Conservation (phyloP, 2,329 filamentous ascomycete genomes). For the Fusarium heterosporum region DNA sequence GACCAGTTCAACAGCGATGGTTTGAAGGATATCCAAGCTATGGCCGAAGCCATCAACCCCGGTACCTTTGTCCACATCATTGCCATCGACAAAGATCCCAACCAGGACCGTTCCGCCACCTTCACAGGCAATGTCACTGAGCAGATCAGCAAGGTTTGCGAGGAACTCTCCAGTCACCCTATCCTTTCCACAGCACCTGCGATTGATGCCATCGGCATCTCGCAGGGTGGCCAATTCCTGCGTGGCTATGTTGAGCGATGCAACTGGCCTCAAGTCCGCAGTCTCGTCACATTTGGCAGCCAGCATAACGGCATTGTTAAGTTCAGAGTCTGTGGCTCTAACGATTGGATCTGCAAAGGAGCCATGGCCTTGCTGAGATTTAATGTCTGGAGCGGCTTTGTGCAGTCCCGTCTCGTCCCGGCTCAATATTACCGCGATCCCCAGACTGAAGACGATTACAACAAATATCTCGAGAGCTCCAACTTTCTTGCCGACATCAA, state of each 20-base stretch:
- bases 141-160: constrained; percentile 82
- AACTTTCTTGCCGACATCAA: constrained; percentile 97
- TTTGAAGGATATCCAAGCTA: constrained; percentile 74
- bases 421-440: constrained; percentile 93
- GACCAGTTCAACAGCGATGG: constrained; percentile 83
- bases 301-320: constrained; percentile 93
- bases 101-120: constrained; percentile 80
- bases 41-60: constrained; percentile 79
- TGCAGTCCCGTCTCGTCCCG: constrained; percentile 85
- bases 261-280: constrained; percentile 78
- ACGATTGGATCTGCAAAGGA: constrained; percentile 84
- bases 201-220: constrained; percentile 93
- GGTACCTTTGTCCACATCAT: constrained; percentile 88
- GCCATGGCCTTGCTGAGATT: constrained; percentile 81
- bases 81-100: constrained; percentile 73
- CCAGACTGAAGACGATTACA: constrained; percentile 56
- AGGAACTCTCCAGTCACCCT: constrained; percentile 77
- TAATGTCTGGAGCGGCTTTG: constrained; percentile 83
- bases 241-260: constrained; percentile 90
- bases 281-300: constrained; percentile 87
- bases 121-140: constrained; percentile 91
- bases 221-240: constrained; percentile 96
- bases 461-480: constrained; percentile 80
- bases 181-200: constrained; percentile 85
- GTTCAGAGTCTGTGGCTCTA: constrained; percentile 78